Evolutionary conservation across 2,329 filamentous ascomycete species (phyloP).

Genomic region (Periconia macrospinosa): DNA sequence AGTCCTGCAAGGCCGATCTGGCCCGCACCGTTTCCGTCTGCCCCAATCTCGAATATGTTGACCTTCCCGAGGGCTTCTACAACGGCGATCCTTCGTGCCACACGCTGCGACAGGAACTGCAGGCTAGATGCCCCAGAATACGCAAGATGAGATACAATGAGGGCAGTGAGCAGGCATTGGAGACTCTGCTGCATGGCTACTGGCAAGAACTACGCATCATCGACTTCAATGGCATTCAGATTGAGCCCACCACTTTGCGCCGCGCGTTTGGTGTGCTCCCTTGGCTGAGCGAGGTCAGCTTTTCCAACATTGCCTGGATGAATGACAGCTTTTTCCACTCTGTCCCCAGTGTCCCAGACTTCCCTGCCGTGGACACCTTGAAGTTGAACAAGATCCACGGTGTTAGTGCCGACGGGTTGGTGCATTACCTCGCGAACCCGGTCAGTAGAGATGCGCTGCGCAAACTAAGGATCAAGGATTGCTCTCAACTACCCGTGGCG

Average conservation of each 20-base stretch:
- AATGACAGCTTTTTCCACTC: conserved; percentile 76
- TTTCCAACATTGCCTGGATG: conserved; percentile 69
- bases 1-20: conserved; percentile 80
- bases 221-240: conserved; percentile 67
- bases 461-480: conserved; percentile 68
- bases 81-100: conserved; percentile 75
- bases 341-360: conserved; percentile 66
- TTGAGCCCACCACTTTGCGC: conserved; percentile 72
- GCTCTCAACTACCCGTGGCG: conserved; percentile 68
- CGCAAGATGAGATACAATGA: conserved; percentile 84
- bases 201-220: conserved; percentile 75
- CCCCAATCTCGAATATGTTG: conserved; percentile 84
- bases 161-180: conserved; percentile 77
- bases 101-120: conserved; percentile 79
- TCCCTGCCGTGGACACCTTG: conserved; percentile 75
- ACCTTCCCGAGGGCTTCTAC: conserved; percentile 86
- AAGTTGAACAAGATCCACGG: conserved; percentile 71
- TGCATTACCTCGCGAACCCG: conserved; percentile 64
- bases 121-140: conserved; percentile 79
- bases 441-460: conserved; percentile 61
- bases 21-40: conserved; percentile 83
- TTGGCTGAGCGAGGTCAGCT: conserved; percentile 71
- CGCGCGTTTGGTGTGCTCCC: conserved; percentile 69
- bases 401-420: conserved; percentile 72
- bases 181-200: conserved; percentile 65